phyloP scores from a whole-genome alignment of 2,329 filamentous ascomycete species.

The Tolypocladium ovalisporum region DNA sequence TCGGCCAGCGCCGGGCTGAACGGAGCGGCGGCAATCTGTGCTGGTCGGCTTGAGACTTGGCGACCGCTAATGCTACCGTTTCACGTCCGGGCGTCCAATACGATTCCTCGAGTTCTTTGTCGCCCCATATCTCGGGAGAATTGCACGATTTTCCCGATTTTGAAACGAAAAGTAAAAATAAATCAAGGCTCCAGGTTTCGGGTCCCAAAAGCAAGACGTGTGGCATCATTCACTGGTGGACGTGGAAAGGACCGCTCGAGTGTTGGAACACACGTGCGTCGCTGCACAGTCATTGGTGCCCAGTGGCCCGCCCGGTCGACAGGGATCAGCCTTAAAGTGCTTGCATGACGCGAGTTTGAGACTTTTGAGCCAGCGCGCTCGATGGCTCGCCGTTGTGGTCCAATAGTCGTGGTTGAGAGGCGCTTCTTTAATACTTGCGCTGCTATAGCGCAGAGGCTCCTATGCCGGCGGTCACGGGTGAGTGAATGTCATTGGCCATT shows the following conservation, averaged over 20 bases:
- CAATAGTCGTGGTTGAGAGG: neutral
- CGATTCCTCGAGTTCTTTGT: neutral
- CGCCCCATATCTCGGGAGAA: neutral
- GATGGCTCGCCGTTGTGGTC: neutral
- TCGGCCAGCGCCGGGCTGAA: neutral
- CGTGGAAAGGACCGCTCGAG: neutral
- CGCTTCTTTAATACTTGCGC: neutral
- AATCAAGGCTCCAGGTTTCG: neutral
- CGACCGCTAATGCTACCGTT: neutral
- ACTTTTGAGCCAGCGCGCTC: neutral
- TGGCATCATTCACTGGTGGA: neutral
- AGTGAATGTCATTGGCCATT: neutral
- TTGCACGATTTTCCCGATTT: neutral
- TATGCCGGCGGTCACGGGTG: neutral
- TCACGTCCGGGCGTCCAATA: neutral
- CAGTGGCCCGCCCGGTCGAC: neutral
- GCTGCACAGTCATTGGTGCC: neutral
- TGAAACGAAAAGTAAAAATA: neutral
- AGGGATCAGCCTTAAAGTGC: neutral
- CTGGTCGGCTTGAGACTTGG: too few species aligned
- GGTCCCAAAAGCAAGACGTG: neutral
- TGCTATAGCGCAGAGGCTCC: neutral
- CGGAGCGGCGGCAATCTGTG: neutral
- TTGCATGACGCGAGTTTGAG: conserved; percentile 1
- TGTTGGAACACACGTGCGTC: neutral